Evolutionary conservation across 2,329 filamentous ascomycete species (phyloP).

Genomic region (Aspergillus neotritici): DNA sequence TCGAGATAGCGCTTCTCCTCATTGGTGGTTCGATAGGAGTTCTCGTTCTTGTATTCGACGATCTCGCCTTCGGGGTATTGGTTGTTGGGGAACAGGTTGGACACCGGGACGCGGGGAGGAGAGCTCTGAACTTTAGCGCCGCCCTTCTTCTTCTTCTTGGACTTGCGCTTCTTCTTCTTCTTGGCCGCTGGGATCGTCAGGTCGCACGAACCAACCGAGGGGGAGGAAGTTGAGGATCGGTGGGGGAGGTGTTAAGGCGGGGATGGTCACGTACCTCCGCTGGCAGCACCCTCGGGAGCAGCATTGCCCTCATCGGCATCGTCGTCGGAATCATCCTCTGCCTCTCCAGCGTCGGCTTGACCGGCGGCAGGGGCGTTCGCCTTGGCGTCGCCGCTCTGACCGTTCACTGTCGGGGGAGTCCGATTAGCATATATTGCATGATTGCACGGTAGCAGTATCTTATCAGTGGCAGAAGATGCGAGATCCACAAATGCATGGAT

Average conservation of each 20-base stretch:
- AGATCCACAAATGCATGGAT: neutral
- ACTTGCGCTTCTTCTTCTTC: constrained; percentile 81
- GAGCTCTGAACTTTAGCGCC: constrained; percentile 65
- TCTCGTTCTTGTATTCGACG: constrained; percentile 71
- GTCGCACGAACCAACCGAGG: constrained; percentile 1
- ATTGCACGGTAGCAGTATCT: constrained; percentile 3
- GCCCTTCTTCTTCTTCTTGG: constrained; percentile 62
- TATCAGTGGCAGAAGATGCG: constrained; percentile 14
- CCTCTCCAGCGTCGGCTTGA: constrained; percentile 40
- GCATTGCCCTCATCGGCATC: constrained; percentile 46
- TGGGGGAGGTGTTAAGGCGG: neutral
- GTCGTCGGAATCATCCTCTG: constrained; percentile 52
- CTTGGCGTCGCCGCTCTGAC: constrained; percentile 33
- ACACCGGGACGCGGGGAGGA: constrained; percentile 68
- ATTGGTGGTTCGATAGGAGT: constrained; percentile 69
- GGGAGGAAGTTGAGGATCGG: constrained; percentile 2
- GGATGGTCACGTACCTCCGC: constrained; percentile 27
- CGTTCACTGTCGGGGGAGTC: constrained; percentile 29
- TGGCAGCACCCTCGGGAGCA: constrained; percentile 34
- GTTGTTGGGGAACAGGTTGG: constrained; percentile 66
- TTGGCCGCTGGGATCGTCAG: constrained; percentile 43
- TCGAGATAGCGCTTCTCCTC: constrained; percentile 82
- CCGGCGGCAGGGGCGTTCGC: constrained; percentile 27
- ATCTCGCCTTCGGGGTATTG: constrained; percentile 73
- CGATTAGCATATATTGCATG: too few relatives aligned